A percentile compares a stretch with the other conserved stretches of the same genome.
Conservation (phyloP, 2,329 filamentous ascomycete species). For the Chaetomium globosum region DNA sequence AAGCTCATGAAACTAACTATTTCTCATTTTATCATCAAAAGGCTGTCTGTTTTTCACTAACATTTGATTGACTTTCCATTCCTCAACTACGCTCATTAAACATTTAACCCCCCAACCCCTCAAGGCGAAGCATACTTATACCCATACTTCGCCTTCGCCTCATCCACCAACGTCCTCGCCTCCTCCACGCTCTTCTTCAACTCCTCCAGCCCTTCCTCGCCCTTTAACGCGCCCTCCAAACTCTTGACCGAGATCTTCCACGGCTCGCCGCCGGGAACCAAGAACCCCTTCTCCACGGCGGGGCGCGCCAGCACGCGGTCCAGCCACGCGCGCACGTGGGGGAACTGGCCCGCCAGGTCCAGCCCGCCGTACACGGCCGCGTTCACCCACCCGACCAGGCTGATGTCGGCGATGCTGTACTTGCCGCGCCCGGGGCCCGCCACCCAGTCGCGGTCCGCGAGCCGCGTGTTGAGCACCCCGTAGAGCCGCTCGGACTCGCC, state of each 20-base stretch:
- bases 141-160: conserved; percentile 51
- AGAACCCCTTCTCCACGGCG: conserved; percentile 64
- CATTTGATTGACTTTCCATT: not conserved
- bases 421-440: conserved; percentile 58
- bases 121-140: conserved; percentile 53
- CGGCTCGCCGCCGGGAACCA: conserved; percentile 57
- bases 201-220: conserved; percentile 39
- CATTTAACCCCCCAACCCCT: not conserved
- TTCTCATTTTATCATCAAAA: not conserved
- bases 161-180: conserved; percentile 42
- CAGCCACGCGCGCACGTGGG: conserved; percentile 67
- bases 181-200: conserved; percentile 51
- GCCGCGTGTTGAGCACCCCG: conserved; percentile 68
- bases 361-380: conserved; percentile 52
- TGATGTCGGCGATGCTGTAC: conserved; percentile 71
- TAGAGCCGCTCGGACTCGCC: conserved; percentile 77
- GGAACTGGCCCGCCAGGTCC: conserved; percentile 64
- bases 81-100: not conserved
- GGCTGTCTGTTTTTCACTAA: not conserved
- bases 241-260: conserved; percentile 26
- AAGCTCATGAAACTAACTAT: too few relatives aligned
- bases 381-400: conserved; percentile 68
- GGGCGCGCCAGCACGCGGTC: conserved; percentile 61
- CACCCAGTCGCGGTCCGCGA: conserved; percentile 55
- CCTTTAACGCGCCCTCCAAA: conserved; percentile 44